Base-by-base conservation (phyloP, 345 rosid genomes). In the Kernera saxatilis region DNA sequence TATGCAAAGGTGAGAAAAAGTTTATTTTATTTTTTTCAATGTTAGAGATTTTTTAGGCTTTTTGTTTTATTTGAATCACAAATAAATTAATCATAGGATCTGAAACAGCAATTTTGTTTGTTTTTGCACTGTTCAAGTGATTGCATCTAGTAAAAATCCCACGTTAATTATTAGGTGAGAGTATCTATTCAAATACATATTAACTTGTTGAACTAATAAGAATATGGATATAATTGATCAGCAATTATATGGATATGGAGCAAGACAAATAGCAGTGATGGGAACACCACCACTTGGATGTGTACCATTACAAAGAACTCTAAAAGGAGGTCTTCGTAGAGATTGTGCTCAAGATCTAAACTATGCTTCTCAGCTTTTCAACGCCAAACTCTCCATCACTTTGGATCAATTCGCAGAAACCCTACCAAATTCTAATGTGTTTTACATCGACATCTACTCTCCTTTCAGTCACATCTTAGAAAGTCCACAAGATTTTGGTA, bases 241-340 rank as follows among this genome's bases (percentile, higher is more conserved):
- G 91, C 88, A 81, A 23, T 78, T 88, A 0, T 66, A 81, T 45
- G 74, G 59, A 43, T 4, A 81, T 0, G 96, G 95, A 62, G 91
- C 85, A 22, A 81, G 86, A 58, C 87, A 78, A 25, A 81, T 87
- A 11, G 88, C 67, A 43, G 77, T 86, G 3, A 0, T 86, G 0
- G 64, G 88, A 44, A 18, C 79, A 69, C 85, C 88, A 3, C 86
- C 87, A 27, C 44, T 87, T 6, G 96, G 97, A 13, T 87, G 96
- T 36, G 21, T 81, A 41, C 92, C 96, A 25, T 61, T 79, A 2
- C 90, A 84, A 39, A 82, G 93, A 81, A 87, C 86, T 0, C 4
- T 82, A 0, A 65, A 57, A 2, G 92, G 96, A 51, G 87, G 96
- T 40, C 9, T 52, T 19, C 4, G 1, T 17, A 80, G 88, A 71